Evolutionary conservation across 495 filamentous ascomycete species (phyloP).

Genomic region (Glarea lozoyensis): DNA sequence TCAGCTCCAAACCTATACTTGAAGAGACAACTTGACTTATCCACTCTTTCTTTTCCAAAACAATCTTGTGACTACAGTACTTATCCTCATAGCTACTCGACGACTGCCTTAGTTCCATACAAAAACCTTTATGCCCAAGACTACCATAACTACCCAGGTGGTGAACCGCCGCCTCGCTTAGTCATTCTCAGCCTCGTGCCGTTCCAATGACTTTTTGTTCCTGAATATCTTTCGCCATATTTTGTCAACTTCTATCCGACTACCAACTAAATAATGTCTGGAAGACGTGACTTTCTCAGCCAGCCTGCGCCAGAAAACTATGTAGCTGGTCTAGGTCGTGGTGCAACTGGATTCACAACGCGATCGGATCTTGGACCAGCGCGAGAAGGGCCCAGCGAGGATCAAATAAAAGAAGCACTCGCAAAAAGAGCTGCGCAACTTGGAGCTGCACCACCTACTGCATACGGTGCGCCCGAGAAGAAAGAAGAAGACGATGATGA

Average conservation of each 20-base stretch:
- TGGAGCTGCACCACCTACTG: slow-evolving; percentile 69
- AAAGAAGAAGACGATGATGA: slow-evolving; percentile 74
- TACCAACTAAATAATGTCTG: slow-evolving; percentile 44
- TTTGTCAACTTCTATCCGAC: background rate
- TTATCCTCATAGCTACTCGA: too few relatives aligned
- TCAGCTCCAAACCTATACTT: too few relatives aligned
- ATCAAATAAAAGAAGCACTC: slow-evolving; percentile 95
- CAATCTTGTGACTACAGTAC: too few relatives aligned
- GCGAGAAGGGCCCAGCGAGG: slow-evolving; percentile 91
- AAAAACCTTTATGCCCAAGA: too few relatives aligned
- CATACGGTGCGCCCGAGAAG: slow-evolving; percentile 70
- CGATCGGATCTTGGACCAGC: slow-evolving; percentile 94
- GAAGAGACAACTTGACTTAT: too few relatives aligned
- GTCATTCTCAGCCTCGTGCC: too few relatives aligned
- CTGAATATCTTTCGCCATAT: background rate
- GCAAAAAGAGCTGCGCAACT: slow-evolving; percentile 82
- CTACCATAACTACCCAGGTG: too few relatives aligned
- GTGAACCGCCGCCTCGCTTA: too few relatives aligned
- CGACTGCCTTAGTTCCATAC: too few relatives aligned
- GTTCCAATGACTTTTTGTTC: background rate
- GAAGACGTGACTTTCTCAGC: slow-evolving; percentile 83
- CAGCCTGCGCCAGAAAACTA: slow-evolving; percentile 96
- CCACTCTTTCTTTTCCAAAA: too few relatives aligned
- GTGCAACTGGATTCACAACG: slow-evolving; percentile 96
- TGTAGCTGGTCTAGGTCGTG: slow-evolving; percentile 93